Conservation (phyloP, 2,329 filamentous ascomycete species). For the Fusarium duplospermum region DNA sequence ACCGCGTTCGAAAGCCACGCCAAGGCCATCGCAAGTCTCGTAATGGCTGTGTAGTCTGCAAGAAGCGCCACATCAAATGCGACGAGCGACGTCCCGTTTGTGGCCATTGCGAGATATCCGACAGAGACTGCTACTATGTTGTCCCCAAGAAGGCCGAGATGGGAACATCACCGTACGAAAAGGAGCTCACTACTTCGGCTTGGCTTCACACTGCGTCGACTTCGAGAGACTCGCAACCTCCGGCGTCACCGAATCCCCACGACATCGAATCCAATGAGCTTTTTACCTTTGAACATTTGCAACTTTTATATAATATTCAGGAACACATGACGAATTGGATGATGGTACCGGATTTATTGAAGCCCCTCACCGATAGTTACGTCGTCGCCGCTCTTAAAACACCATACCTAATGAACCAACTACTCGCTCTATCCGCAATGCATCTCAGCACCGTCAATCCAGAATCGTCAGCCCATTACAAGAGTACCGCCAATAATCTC, state of each 20-base stretch:
- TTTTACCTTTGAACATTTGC: slow-evolving; percentile 19
- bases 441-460: neutral
- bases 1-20: slow-evolving; percentile 1
- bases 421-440: slow-evolving; percentile 25
- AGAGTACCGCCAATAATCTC: neutral
- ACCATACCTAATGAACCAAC: slow-evolving; percentile 27
- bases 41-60: slow-evolving; percentile 23
- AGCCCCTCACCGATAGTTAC: neutral
- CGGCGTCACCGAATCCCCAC: neutral
- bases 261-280: neutral
- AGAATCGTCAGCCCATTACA: neutral
- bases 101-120: slow-evolving; percentile 15
- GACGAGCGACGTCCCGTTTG: slow-evolving; percentile 20
- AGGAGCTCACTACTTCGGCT: neutral
- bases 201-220: neutral
- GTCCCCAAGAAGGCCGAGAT: neutral
- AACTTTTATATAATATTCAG: slow-evolving; percentile 11
- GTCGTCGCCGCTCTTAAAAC: slow-evolving; percentile 4
- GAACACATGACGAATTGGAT: neutral
- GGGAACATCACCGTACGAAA: neutral
- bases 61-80: slow-evolving; percentile 27
- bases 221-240: neutral
- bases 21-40: slow-evolving; percentile 29
- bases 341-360: neutral
- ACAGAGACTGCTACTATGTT: neutral